Base-by-base conservation (phyloP, 768 basidiomycete species). In the Lactarius evosmus region DNA sequence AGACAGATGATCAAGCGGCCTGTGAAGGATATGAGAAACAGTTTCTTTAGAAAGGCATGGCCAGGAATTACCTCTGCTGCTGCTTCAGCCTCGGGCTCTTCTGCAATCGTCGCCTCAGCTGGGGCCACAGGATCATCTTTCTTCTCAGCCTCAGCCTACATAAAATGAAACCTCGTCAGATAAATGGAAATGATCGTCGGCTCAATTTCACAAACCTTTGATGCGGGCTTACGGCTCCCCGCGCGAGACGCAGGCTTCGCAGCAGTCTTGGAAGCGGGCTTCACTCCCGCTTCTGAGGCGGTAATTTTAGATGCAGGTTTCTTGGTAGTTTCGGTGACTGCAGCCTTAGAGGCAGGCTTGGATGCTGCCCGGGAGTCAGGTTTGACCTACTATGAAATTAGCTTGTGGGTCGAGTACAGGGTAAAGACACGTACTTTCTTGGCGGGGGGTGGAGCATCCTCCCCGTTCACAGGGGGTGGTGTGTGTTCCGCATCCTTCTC, bases 351-450 rank as follows among this genome's bases (percentile, higher is more conserved):
- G 9, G 74, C 72, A 29, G 79, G 75, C 68, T 78, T 76, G 16
- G 72, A 53, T 29, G 60, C 44, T 19, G 33, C 41, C 19, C 63
- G 60, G 34, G 62, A 64, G 40, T 68, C 66, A 19, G 61, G 66
- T 65, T 67, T 67, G 56, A 60, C 58, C 66, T 63, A 9, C 7
- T 52, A 19, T 59, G 27, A 36, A 40, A 49, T 34, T 59, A 56
- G 38, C 36, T 25, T 38, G 29, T 52, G 54, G 14, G 49, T 34
- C 30, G n/a, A 19, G 44, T 7, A 61, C 60, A 68, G 63, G 70
- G 63, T 25, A 19, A 29, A 6, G 19, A 8, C n/a, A 65, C 69
- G 46, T 53, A 85, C 88, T 81, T 85, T 89, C 77, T 90, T 89
- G 7, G 84, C 77, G 0, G 87, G 78, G 38, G 87, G 87, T 57